A percentile compares a stretch with the other conserved stretches of the same genome.
These are phyloP conservation scores for Nitzschia sp. DNA, from an alignment of 108 stramenopile species.

Conservation along the genomic window DNA sequence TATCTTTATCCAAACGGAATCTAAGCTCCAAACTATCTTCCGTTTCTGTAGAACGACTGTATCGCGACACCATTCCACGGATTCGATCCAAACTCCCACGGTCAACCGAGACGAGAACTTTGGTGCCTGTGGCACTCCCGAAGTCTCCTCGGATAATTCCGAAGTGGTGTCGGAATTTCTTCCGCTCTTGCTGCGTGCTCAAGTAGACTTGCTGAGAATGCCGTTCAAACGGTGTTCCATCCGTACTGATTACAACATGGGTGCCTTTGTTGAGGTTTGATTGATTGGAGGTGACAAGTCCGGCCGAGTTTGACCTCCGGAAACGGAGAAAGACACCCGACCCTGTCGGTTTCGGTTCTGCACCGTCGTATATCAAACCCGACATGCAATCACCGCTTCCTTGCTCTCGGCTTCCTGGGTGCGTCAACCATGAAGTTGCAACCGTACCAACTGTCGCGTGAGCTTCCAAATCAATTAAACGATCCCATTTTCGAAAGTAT, in stretches of 20 bases:
- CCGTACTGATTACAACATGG: constrained; percentile 72
- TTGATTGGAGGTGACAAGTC: constrained; percentile 28
- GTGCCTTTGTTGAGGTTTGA: constrained; percentile 27
- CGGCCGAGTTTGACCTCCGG: constrained; percentile 27
- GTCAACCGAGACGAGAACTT: constrained; percentile 44
- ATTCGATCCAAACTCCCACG: constrained; percentile 53
- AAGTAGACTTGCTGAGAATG: constrained; percentile 3
- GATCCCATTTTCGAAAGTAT: constrained; percentile 85
- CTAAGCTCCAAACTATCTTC: background rate
- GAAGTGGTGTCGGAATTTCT: constrained; percentile 47
- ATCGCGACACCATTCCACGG: constrained; percentile 29
- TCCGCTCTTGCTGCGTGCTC: constrained; percentile 7
- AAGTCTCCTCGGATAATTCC: constrained; percentile 67
- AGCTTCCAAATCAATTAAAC: constrained; percentile 83
- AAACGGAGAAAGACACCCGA: constrained; percentile 37
- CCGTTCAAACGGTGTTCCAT: constrained; percentile 43
- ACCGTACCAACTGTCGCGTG: constrained; percentile 40
- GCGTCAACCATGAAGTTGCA: constrained; percentile 61
- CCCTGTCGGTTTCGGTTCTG: constrained; percentile 13
- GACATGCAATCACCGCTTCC: constrained; percentile 68
- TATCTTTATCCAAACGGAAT: constrained; percentile 81
- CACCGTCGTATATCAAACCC: constrained; percentile 47
- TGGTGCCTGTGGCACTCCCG: constrained; percentile 31
- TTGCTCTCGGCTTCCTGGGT: constrained; percentile 56
- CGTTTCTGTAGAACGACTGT: constrained; percentile 5